Percentiles rank a stretch among this genome's conserved stretches.
Evolutionary conservation across 257 asterid species (phyloP).

Genomic region (Vinca minor): DNA sequence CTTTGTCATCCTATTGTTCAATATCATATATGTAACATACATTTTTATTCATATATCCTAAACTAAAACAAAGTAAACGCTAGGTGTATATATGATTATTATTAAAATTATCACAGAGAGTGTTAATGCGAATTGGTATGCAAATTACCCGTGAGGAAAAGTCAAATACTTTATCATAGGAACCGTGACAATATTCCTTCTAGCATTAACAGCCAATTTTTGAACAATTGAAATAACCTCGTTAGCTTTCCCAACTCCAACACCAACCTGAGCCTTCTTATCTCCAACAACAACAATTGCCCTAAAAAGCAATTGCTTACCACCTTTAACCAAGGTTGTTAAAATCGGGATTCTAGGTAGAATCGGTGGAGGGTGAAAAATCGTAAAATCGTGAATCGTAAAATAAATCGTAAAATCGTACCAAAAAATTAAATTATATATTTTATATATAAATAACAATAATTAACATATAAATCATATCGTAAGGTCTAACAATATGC

Average conservation of each 20-base stretch:
- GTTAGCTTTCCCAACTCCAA: slow-evolving; percentile 93
- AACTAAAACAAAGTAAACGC: too few relatives aligned
- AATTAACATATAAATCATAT: too few relatives aligned
- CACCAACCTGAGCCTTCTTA: slow-evolving; percentile 83
- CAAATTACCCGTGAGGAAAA: slow-evolving; percentile 74
- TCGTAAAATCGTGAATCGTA: too few relatives aligned
- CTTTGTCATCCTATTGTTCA: slow-evolving; percentile 29
- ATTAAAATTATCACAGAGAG: too few relatives aligned
- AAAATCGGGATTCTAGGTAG: too few relatives aligned
- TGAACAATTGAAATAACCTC: slow-evolving; percentile 75
- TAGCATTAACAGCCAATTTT: slow-evolving; percentile 75
- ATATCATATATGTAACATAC: not conserved
- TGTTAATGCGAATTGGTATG: too few relatives aligned
- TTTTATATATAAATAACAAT: too few relatives aligned
- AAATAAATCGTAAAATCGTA: too few relatives aligned
- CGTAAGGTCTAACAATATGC: too few relatives aligned
- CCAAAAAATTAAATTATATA: too few relatives aligned
- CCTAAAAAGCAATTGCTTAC: slow-evolving; percentile 79
- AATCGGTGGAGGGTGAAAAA: too few relatives aligned
- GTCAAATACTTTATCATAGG: slow-evolving; percentile 91
- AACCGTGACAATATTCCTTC: slow-evolving; percentile 62
- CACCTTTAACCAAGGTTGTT: slow-evolving; percentile 98
- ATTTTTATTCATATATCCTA: not conserved
- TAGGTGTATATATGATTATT: too few relatives aligned
- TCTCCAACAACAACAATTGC: slow-evolving; percentile 87